Conservation (phyloP, 352 stramenopile genomes). For the Peronospora tabacina region DNA sequence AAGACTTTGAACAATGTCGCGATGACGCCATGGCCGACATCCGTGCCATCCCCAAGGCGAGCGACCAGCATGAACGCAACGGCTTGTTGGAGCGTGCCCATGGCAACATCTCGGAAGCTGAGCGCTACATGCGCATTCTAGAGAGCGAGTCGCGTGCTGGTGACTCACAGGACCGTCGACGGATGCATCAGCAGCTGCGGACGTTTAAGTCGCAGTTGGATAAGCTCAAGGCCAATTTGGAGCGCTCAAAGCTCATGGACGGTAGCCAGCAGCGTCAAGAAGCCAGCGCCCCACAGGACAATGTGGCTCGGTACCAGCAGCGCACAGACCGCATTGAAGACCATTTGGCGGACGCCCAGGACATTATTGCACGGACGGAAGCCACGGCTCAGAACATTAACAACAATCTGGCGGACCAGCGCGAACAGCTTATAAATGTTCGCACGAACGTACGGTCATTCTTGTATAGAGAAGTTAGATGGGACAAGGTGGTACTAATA, state of each 20-base stretch:
- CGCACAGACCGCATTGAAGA: constrained; percentile 61
- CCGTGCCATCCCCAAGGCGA: constrained; percentile 45
- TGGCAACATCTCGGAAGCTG: constrained; percentile 65
- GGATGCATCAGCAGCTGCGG: constrained; percentile 81
- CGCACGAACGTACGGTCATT: constrained; percentile 49
- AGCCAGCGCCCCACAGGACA: constrained; percentile 45
- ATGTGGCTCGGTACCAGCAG: constrained; percentile 65
- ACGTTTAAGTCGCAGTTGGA: constrained; percentile 80
- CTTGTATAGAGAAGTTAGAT: not conserved
- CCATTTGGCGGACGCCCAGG: constrained; percentile 60
- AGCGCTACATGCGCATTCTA: constrained; percentile 79
- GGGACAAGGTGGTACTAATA: not conserved
- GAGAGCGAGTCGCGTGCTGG: constrained; percentile 75
- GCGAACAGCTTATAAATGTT: constrained; percentile 70
- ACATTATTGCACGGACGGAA: constrained; percentile 60
- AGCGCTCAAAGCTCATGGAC: constrained; percentile 67
- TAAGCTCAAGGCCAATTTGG: constrained; percentile 79
- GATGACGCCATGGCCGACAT: constrained; percentile 71
- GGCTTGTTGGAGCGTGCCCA: constrained; percentile 49
- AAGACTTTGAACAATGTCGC: constrained; percentile 81
- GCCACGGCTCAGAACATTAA: constrained; percentile 66
- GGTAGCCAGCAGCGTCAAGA: constrained; percentile 60
- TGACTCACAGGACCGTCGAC: constrained; percentile 66
- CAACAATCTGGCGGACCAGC: constrained; percentile 52
- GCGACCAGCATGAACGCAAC: constrained; percentile 29